phyloP scores from a whole-genome alignment of 345 rosid species.

The Heritiera fomes region DNA sequence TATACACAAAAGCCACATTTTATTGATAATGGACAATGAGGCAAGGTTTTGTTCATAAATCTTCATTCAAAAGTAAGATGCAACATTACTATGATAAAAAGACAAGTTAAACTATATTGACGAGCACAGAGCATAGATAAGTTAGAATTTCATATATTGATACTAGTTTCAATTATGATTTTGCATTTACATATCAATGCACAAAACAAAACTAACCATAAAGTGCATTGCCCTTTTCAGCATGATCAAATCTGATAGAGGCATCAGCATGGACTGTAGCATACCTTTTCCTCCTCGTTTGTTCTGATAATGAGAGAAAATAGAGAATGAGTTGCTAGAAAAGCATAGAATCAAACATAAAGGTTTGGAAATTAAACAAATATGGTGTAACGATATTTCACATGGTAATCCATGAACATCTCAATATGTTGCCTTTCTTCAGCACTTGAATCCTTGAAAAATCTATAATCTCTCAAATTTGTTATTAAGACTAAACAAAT shows the following conservation, averaged over 20 bases:
- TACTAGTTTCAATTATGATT: background rate
- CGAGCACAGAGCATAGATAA: background rate
- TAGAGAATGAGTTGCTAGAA: background rate
- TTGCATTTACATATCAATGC: no score
- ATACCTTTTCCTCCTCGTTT: no score
- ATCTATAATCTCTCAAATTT: slow-evolving; percentile 34
- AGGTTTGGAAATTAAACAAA: background rate
- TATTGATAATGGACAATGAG: no score
- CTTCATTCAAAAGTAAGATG: background rate
- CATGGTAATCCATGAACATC: slow-evolving; percentile 77
- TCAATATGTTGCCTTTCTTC: slow-evolving; percentile 32
- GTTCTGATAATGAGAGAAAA: background rate
- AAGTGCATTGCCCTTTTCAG: no score
- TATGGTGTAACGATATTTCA: background rate
- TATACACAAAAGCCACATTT: no score
- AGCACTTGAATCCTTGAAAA: slow-evolving; percentile 76
- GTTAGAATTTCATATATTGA: slow-evolving; percentile 4
- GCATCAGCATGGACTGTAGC: no score
- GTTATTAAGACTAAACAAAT: slow-evolving; percentile 7
- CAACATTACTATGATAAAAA: background rate
- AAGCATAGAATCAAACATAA: background rate
- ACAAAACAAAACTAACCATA: no score
- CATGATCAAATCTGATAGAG: no score
- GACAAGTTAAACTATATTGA: background rate
- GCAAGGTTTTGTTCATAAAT: background rate